These are phyloP conservation scores for Rubia peregrina DNA, from an alignment of 305 asterid species.

Conservation along the genomic window DNA sequence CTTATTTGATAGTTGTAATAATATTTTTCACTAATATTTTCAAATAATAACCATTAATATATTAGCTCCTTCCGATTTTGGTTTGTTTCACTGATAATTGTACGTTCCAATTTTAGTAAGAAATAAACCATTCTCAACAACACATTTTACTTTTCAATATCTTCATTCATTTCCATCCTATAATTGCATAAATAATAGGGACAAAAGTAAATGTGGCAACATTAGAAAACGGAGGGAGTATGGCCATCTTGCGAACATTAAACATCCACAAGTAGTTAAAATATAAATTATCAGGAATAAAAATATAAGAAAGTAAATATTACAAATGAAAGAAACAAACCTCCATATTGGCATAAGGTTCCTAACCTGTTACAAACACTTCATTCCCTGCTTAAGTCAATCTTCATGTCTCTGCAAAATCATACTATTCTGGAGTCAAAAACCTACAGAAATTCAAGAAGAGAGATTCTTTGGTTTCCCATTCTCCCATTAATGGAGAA, in stretches of 20 bases:
- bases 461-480: too few relatives aligned
- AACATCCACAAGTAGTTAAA: background rate
- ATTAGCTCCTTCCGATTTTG: too few relatives aligned
- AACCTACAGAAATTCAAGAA: background rate
- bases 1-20: background rate
- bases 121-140: too few relatives aligned
- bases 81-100: too few relatives aligned
- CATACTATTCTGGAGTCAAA: background rate
- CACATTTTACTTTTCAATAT: too few relatives aligned
- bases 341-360: background rate
- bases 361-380: background rate
- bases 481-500: background rate
- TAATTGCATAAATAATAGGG: too few relatives aligned
- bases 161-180: too few relatives aligned
- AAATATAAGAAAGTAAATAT: background rate
- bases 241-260: background rate
- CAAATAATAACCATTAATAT: too few relatives aligned
- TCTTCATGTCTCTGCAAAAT: background rate
- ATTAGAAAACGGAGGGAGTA: too few relatives aligned
- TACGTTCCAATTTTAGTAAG: too few relatives aligned
- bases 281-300: background rate
- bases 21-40: background rate
- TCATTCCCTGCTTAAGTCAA: background rate
- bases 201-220: too few relatives aligned
- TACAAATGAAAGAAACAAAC: background rate